Evolutionary conservation across 192 early-diverging fungal genomes (phyloP), one percentile per base, ranked within the genome.

Genomic region (Gonapodya prolifera): DNA sequence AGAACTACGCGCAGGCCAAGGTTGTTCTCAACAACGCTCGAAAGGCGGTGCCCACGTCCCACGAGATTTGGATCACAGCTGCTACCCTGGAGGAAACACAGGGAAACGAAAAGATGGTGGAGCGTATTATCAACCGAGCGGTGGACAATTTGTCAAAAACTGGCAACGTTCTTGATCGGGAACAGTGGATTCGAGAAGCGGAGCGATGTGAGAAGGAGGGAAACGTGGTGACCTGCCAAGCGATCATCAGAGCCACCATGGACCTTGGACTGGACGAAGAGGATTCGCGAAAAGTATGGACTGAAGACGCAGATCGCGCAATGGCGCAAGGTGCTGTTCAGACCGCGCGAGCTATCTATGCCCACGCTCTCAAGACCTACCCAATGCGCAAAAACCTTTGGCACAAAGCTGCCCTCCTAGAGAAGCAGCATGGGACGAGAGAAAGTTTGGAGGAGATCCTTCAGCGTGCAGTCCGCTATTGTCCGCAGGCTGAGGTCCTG

Each of bases 21-120:
- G 90, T 87, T 34, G 95, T 99, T 23, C 83, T 99, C 34, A 99
- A 98, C 81, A 90, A 92, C 34, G 98, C 96, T 0, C 92, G 94
- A 13, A 81, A 84, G 32, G 86, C 87, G 1, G 91, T 95, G 35
- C 95, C 95, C 23, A 94, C 94, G 0, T 91, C 89, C 75, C 94
- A 96, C 83, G 98, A 98, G 71, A 87, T 99, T 69, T 99, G 96
- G 95, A 91, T 99, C 31, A 90, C 94, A 0, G 98, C 94, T 30
- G 96, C 96, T 23, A 88, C 91, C 77, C 87, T 99, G 8, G 93
- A 96, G 80, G 96, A 98, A 82, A 87, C 94, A 70, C 86, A 95
- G 69, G 90, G 86, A 1, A 90, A 92, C 75, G 78, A 79, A 1
- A 85, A 86, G 30, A 87, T 83, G 79, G 89, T 95, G 1, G 86